Evolutionary conservation across 208 protist genomes (phyloP), one percentile per base, ranked within the genome.

Genomic region (Wallacemonas rigidus): DNA sequence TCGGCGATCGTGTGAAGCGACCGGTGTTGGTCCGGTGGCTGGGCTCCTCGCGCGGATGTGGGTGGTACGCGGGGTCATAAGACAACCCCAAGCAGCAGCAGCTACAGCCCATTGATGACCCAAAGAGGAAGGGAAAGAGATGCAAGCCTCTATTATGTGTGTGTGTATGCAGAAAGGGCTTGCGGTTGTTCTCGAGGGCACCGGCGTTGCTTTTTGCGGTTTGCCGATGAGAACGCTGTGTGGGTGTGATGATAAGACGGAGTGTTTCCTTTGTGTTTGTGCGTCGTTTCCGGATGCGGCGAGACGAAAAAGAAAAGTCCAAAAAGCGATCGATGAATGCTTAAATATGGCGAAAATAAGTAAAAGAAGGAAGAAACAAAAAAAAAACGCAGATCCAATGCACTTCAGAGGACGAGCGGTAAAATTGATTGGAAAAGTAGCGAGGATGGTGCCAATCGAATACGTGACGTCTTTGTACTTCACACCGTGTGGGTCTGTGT

Each of bases 71-170:
- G 14, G 14, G 15, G 6, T 57, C 53, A 1, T 36, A 8, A 6
- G 15, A 17, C 17, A 6, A 35, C 5, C 53, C 15, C 1, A 35
- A 74, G n/a, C 71, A 76, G n/a, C 71, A 77, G 72, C 82, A 83
- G 61, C 63, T 76, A 5, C 43, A 58, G 15, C 55, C 47, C 58
- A 75, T 70, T 38, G 39, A 26, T 26, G 26, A 26, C 26, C 26
- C 26, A 26, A 26, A 26, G 26, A 26, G 26, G 26, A 0, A 26
- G 26, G 0, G 26, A 26, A 26, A 26, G 26, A 26, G 26, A 26
- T 26, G 26, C 26, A 26, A 26, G 26, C 26, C 26, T 26, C 26
- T 26, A 26, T 26, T 26, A 26, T 26, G 58, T 65, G 60, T 64
- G n/a, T 65, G 38, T 47, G 60, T 65, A 39, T 65, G 48, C 26